Conservation (phyloP, 2,329 filamentous ascomycete genomes). For the Colletotrichum melonis region DNA sequence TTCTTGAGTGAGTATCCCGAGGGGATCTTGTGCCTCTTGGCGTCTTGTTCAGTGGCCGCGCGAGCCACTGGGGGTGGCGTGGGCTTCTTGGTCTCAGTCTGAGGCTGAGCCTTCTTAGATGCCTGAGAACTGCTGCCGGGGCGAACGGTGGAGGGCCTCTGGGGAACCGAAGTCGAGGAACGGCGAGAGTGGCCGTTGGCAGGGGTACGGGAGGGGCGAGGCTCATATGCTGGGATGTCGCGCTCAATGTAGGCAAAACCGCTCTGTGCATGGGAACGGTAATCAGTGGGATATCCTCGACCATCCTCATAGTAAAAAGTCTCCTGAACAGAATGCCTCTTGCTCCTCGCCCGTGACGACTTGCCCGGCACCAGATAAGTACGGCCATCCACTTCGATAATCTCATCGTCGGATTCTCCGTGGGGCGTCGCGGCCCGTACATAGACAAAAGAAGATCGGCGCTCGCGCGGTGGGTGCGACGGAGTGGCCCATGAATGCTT, state of each 20-base stretch:
- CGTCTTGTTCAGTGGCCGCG: slow-evolving; percentile 68
- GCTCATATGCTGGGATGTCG: slow-evolving; percentile 51
- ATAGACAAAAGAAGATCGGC: slow-evolving; percentile 65
- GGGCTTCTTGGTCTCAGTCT: slow-evolving; percentile 67
- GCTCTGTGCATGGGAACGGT: slow-evolving; percentile 66
- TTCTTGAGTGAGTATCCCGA: slow-evolving; percentile 95
- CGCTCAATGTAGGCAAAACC: slow-evolving; percentile 50
- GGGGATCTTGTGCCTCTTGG: slow-evolving; percentile 79
- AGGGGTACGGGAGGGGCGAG: slow-evolving; percentile 54
- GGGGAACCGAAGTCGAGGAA: slow-evolving; percentile 60
- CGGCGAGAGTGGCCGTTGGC: slow-evolving; percentile 58
- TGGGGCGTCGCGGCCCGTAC: slow-evolving; percentile 67
- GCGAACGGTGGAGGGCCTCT: slow-evolving; percentile 64
- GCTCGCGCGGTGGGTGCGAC: slow-evolving; percentile 60
- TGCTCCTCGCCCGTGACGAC: slow-evolving; percentile 53
- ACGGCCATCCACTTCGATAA: slow-evolving; percentile 64
- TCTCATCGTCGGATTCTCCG: slow-evolving; percentile 74
- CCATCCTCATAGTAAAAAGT: slow-evolving; percentile 47
- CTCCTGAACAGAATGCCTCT: slow-evolving; percentile 35
- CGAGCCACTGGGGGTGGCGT: slow-evolving; percentile 46
- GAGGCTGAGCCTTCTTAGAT: slow-evolving; percentile 53
- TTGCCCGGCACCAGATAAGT: slow-evolving; percentile 64
- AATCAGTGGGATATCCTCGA: slow-evolving; percentile 70
- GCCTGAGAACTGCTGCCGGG: slow-evolving; percentile 55
- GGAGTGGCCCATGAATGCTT: slow-evolving; percentile 61